Base-by-base conservation (phyloP, 2,329 filamentous ascomycete genomes). In the Apiospora phragmitis region DNA sequence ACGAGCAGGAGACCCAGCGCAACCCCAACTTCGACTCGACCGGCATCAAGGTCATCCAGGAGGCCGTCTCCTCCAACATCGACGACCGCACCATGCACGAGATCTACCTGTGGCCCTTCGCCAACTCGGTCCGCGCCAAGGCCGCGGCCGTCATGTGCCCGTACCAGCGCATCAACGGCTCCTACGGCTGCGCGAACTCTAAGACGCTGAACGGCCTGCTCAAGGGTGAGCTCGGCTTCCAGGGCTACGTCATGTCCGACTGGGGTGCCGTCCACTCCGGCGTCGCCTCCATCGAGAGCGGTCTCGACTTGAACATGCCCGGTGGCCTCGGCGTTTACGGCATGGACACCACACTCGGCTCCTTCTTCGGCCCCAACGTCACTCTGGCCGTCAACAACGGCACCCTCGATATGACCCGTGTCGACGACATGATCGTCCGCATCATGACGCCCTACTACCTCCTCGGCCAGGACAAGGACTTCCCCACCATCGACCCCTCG, bases 161-260 rank as follows among this genome's bases (percentile, higher is more conserved):
- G 0, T 94, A 94, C 84, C 90, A 94, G 76, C 91, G 93, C 76
- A 78, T 94, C 80, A 97, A 97, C 83, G 93, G 93, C 80, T 93
- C 90, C 9, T 94, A 94, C 75, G 87, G 82, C 26, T 96, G 94
- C 81, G 92, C 95, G 77, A 96, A 96, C 83, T 92, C 91, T 47
- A 91, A 92, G 77, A 41, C 65, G 21, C 62, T 74, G 26, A 74
- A 74, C 51, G 72, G 72, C 4, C 43, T 75, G 7, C 78, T 88
- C 16, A 87, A 87, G 76, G 81, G 81, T 4, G 85, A 87, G 74
- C 80, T 87, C 6, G 85, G 85, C 16, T 87, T 87, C 76, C 81
- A 85, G 70, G 83, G 83, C 35, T 84, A 83, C 70, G 75, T 82
- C 67, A 78, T 86, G 80, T 82, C 80, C 12, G 82, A 83, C 66